Base-by-base conservation (phyloP, 768 basidiomycete species). In the Mycena chlorophos region DNA sequence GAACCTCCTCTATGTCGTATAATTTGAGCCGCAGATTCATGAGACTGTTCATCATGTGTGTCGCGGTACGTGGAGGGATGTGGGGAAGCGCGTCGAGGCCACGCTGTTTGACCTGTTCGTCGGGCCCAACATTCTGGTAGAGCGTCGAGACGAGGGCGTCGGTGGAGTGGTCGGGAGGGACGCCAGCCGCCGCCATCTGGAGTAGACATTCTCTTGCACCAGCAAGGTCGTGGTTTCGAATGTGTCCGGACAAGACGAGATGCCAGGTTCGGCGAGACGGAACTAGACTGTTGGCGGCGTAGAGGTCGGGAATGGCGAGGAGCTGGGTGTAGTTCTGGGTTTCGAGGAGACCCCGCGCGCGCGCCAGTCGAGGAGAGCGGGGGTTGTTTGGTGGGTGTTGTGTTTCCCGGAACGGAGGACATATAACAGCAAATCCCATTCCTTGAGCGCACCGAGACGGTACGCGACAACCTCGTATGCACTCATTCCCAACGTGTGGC, bases 361-460 rank as follows among this genome's bases (percentile, higher is more conserved):
- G 46, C 81, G 80, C 88, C 88, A 91, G 66, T 92, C 84, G 57
- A 92, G 76, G 22, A 91, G 73, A 28, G 83, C 79, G 27, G 70
- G 60, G 3, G 82, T 85, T 2, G 78, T 75, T 50, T 71, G 73
- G 39, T 80, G 79, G 16, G 77, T 74, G 20, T 84, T 78, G 30
- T 72, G 66, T 58, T 72, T 74, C 48, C 78, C 87, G 19, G 83
- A 71, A 25, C 71, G 67, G 50, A 83, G 79, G 17, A 83, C 64
- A 20, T 69, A 57, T 19, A 82, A 70, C 3, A 91, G 69, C 13
- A 72, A 64, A 29, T 69, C 56, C 88, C 89, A 91, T 25, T 73
- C 65, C 25, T 71, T 73, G 46, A 65, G 64, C 6, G 69, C 62
- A 19, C 84, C 79, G 23, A 89, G 69, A 42, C 73, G 77, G 64